Conservation (phyloP, 1,284 basidiomycete genomes). For the Meira miltonrushii region DNA sequence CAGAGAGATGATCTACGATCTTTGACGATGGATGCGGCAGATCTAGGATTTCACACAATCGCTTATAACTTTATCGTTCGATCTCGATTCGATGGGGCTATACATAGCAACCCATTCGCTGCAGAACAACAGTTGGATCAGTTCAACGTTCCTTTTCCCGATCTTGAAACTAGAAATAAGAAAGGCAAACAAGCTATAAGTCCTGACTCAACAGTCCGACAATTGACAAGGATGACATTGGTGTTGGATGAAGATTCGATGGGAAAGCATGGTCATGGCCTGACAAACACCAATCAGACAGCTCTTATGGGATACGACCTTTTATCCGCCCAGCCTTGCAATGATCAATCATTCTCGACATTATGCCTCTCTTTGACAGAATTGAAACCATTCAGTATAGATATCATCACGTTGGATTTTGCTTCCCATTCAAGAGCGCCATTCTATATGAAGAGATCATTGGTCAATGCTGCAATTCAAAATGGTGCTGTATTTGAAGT, state of each 20-base stretch:
- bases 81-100: conserved; percentile 26
- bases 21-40: conserved; percentile 1
- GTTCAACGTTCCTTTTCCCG: conserved; percentile 35
- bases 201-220: conserved; percentile 18
- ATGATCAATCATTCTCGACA: conserved; percentile 65
- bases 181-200: background rate
- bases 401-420: conserved; percentile 76
- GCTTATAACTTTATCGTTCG: conserved; percentile 43
- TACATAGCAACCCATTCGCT: conserved; percentile 29
- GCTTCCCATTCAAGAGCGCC: conserved; percentile 67
- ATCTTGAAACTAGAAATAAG: conserved; percentile 31
- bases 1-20: too few relatives aligned
- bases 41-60: conserved; percentile 31
- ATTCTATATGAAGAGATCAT: conserved; percentile 73
- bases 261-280: conserved; percentile 36
- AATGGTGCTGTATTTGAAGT: conserved; percentile 81
- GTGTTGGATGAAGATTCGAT: conserved; percentile 44
- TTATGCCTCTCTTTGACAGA: conserved; percentile 75
- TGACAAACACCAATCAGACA: conserved; percentile 28
- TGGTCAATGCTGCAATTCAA: conserved; percentile 71
- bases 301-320: conserved; percentile 64
- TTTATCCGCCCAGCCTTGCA: conserved; percentile 68
- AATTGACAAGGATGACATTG: conserved; percentile 48
- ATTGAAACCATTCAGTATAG: conserved; percentile 70
- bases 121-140: conserved; percentile 6